Conservation (phyloP, 1,284 basidiomycete species). For the Pseudozyma sp. region DNA sequence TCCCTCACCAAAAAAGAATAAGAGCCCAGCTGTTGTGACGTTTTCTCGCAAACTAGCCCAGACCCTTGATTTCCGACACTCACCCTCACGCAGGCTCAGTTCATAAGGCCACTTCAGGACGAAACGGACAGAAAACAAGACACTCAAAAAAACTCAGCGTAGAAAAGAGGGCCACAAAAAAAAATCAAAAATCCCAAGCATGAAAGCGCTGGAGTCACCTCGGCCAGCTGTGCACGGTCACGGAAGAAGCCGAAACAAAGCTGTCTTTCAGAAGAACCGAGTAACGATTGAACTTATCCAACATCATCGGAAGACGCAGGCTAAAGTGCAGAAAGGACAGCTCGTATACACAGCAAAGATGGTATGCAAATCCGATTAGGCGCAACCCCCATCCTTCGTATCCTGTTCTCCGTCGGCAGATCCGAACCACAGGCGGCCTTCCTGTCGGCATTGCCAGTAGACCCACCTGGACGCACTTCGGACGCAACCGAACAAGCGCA, state of each 20-base stretch:
- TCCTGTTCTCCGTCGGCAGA: constrained; percentile 4
- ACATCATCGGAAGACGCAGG: no score
- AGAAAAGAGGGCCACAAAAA: no score
- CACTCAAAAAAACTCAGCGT: background rate
- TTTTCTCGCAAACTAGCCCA: background rate
- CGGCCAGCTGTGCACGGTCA: no score
- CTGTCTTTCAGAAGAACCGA: no score
- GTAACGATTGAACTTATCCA: no score
- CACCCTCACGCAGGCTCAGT: background rate
- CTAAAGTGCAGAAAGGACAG: no score
- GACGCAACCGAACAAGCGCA: constrained; percentile 1
- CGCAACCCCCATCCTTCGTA: background rate
- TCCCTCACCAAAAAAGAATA: no score
- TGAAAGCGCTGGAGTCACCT: no score
- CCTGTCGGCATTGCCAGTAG: constrained; percentile 2
- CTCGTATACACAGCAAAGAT: constrained; percentile 4
- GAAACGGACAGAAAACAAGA: background rate
- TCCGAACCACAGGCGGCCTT: constrained; percentile 6
- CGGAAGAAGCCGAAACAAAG: no score
- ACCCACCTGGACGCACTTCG: background rate
- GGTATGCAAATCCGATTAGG: constrained; percentile 19
- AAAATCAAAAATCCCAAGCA: background rate
- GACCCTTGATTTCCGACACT: background rate
- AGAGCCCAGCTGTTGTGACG: no score
- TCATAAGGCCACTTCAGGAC: background rate